A percentile compares a stretch with the other conserved stretches of the same genome.
These are phyloP conservation scores for Solanum chaucha DNA, from an alignment of 257 asterid genomes.

Conservation along the genomic window DNA sequence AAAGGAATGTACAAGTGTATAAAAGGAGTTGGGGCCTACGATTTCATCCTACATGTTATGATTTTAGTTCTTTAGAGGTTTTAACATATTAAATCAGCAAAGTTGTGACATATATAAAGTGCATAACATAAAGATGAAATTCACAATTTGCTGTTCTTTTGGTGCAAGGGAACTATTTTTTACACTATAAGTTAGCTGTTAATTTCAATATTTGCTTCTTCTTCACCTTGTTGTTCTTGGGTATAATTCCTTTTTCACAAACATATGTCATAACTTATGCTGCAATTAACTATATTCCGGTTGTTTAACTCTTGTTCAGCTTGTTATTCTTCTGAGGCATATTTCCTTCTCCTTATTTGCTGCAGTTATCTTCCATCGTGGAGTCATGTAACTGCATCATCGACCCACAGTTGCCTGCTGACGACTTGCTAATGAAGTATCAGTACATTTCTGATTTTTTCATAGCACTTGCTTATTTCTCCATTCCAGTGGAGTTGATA, in stretches of 20 bases:
- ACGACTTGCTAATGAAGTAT: slow-evolving; percentile 86
- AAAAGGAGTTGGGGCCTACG: neutral
- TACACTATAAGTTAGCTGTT: neutral
- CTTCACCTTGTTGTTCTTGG: neutral
- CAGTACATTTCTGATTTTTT: slow-evolving; percentile 97
- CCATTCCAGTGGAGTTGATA: slow-evolving; percentile 90
- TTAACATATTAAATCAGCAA: neutral
- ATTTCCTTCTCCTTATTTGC: neutral
- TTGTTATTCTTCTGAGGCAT: neutral
- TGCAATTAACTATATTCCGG: neutral
- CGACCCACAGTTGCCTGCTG: slow-evolving; percentile 93
- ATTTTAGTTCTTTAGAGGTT: neutral
- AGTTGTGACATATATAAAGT: neutral
- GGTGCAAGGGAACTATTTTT: neutral
- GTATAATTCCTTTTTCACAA: neutral
- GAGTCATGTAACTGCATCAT: slow-evolving; percentile 79
- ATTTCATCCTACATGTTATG: neutral
- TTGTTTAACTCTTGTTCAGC: neutral
- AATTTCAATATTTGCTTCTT: neutral
- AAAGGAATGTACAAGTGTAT: neutral
- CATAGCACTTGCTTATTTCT: slow-evolving; percentile 97
- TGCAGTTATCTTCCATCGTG: slow-evolving; percentile 20
- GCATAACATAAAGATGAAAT: neutral
- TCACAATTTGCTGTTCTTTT: neutral
- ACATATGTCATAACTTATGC: neutral